Percentiles rank a stretch among this genome's conserved stretches.
Conservation (phyloP, 805 yeast species). For the Wickerhamiella australiensis region DNA sequence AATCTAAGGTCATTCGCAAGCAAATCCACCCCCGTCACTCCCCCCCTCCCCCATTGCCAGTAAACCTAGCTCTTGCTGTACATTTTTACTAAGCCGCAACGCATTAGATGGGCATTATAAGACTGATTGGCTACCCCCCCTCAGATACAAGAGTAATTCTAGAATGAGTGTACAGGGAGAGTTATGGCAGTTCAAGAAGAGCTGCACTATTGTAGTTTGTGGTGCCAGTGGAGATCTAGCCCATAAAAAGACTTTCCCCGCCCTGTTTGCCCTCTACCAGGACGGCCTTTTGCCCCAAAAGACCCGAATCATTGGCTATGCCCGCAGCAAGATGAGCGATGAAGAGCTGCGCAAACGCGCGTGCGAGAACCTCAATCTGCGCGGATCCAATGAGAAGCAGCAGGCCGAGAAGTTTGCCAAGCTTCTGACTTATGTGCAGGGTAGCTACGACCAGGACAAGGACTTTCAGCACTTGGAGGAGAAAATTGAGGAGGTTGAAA, state of each 20-base stretch:
- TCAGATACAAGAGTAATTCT: not conserved
- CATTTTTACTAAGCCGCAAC: constrained; percentile 9
- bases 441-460: constrained; percentile 67
- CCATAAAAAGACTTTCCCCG: constrained; percentile 30
- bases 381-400: constrained; percentile 33
- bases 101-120: not conserved
- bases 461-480: constrained; percentile 53
- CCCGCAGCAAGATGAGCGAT: constrained; percentile 61
- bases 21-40: no score
- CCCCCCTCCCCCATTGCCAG: not conserved
- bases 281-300: constrained; percentile 64
- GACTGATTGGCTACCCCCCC: constrained; percentile 4
- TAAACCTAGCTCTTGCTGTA: not conserved
- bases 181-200: constrained; percentile 12
- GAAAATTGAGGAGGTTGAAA: constrained; percentile 50
- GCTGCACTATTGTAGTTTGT: constrained; percentile 20
- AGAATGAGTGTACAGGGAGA: constrained; percentile 1
- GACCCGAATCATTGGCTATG: constrained; percentile 78
- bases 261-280: constrained; percentile 36
- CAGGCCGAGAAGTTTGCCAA: constrained; percentile 49
- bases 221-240: constrained; percentile 25
- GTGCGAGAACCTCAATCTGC: constrained; percentile 45
- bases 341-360: constrained; percentile 61
- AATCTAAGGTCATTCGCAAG: no score
- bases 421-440: constrained; percentile 56